phyloP scores from a whole-genome alignment of 2,329 filamentous ascomycete genomes.

The Plenodomus lindquistii region DNA sequence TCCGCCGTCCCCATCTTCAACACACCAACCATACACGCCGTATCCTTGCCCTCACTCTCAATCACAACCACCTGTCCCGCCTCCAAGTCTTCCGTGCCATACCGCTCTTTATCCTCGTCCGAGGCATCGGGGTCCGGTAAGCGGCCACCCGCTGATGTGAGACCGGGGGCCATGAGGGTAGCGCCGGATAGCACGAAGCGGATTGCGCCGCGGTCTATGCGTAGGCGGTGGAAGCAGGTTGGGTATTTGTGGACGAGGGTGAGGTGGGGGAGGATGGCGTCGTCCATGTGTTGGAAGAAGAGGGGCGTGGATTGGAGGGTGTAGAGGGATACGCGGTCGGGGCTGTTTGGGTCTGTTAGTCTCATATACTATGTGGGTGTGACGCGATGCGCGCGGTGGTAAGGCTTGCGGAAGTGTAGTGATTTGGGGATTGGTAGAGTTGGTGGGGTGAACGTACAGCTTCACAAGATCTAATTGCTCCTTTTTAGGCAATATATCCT shows the following conservation, averaged over 20 bases:
- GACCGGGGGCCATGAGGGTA: constrained; percentile 91
- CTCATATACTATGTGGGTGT: too few relatives aligned
- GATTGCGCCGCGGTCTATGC: constrained; percentile 94
- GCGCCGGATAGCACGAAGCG: constrained; percentile 94
- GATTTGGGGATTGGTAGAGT: background rate
- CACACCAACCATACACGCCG: constrained; percentile 85
- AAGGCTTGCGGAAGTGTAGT: background rate
- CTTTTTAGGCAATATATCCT: constrained; percentile 95
- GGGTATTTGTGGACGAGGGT: constrained; percentile 89
- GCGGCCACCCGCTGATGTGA: constrained; percentile 81
- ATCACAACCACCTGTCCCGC: constrained; percentile 86
- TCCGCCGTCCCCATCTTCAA: constrained; percentile 85
- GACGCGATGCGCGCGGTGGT: too few relatives aligned
- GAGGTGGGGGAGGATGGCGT: constrained; percentile 83
- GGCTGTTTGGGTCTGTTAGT: constrained; percentile 54
- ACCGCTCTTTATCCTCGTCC: constrained; percentile 47
- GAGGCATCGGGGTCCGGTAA: constrained; percentile 62
- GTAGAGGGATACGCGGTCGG: constrained; percentile 88
- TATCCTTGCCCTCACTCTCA: constrained; percentile 88
- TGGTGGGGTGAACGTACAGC: constrained; percentile 55
- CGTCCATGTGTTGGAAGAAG: constrained; percentile 86
- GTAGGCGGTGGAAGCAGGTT: constrained; percentile 76
- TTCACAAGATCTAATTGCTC: constrained; percentile 88
- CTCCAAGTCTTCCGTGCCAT: constrained; percentile 68
- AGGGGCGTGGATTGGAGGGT: constrained; percentile 76